Evolutionary conservation across 257 asterid species (phyloP), one percentile per base, ranked within the genome.

Genomic region (Paraleonurus japonicus): DNA sequence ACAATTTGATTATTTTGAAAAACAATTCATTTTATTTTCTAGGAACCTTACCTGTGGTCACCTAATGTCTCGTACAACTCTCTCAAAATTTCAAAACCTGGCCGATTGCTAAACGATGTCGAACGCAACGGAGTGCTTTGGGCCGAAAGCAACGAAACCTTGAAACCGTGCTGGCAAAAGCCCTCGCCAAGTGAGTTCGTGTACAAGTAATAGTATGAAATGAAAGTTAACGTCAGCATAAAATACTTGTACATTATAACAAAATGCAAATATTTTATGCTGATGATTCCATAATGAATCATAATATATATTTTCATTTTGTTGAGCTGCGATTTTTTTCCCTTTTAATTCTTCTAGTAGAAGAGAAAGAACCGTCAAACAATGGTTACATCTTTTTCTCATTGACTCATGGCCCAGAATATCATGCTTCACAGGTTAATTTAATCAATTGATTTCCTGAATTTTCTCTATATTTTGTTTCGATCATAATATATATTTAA

Each of bases 401-500:
- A 15, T 68, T 90, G 77, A 80, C 75, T 45, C 66, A 76, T 61
- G 84, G 81, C 73, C 84, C 88, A 13, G 90, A 88, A 51, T 82
- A 76, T 80, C 94, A 90, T 70, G 83, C 80, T 70, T 75, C 78
- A 3, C 94, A 90, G 94, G 96, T 88, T 69, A 13, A 8, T 26
- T 24, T 50, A 11, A 15, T n/a, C 15, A 5, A 10, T 45, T 47
- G 20, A 8, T 15, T 12, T 8, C 2, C 10, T 24, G 1, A 10
- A 20, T 22, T 0, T 16, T 0, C 16, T 45, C 0, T 17, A 9
- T 3, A 59, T 28, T 37, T 54, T 12, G 0, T 27, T 51, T 4
- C 22, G 11, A 24, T 17, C 13, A 50, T 17, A 3, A 35, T 13
- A 55, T 23, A 35, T 22, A 57, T 57, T 20, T 1, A 23, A 20